Conservation (phyloP, 2,329 filamentous ascomycete species). For the Dactylellina cionopaga region DNA sequence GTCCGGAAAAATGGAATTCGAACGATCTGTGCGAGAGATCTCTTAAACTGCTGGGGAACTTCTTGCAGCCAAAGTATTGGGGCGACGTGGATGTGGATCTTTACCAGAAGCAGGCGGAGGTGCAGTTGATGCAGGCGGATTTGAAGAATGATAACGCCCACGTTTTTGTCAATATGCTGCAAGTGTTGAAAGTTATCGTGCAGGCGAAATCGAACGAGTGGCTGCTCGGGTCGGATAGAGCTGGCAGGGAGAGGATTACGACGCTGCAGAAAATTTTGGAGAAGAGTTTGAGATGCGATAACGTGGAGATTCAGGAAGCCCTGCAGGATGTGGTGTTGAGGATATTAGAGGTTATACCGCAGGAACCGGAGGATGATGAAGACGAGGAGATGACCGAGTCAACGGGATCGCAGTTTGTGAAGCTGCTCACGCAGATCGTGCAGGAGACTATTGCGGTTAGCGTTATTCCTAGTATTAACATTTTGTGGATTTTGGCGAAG, state of each 20-base stretch:
- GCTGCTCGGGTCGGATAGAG: constrained; percentile 72
- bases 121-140: constrained; percentile 76
- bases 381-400: constrained; percentile 80
- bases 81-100: constrained; percentile 89
- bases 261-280: constrained; percentile 87
- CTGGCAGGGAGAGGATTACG: constrained; percentile 66
- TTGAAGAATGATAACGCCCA: constrained; percentile 72
- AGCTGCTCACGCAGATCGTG: constrained; percentile 83
- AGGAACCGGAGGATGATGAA: constrained; percentile 80
- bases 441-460: constrained; percentile 85
- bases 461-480: constrained; percentile 88
- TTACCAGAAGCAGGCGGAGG: constrained; percentile 86
- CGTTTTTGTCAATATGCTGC: constrained; percentile 89
- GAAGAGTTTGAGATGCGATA: constrained; percentile 86
- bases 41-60: constrained; percentile 80
- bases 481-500: constrained; percentile 88
- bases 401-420: constrained; percentile 85
- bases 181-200: constrained; percentile 88
- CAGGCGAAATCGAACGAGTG: constrained; percentile 90
- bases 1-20: constrained; percentile 80
- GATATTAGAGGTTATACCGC: constrained; percentile 87
- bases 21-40: constrained; percentile 87
- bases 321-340: constrained; percentile 80
- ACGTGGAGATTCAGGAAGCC: constrained; percentile 88
- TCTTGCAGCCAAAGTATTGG: constrained; percentile 90